These are phyloP conservation scores for Melaleuca quinquenervia DNA, from an alignment of 345 rosid species.

Conservation along the genomic window DNA sequence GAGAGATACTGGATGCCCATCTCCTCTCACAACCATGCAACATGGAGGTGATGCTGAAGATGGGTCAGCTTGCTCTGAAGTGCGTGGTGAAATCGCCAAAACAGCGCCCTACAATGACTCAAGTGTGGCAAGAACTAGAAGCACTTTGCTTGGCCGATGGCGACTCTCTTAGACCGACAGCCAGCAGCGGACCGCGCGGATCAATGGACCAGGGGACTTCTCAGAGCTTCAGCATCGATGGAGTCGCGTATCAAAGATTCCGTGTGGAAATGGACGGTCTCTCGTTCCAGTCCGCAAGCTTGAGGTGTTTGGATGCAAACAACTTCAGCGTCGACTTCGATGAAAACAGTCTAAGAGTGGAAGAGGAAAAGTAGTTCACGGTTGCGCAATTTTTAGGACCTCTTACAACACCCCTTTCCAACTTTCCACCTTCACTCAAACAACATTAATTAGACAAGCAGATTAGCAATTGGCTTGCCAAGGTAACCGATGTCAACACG, in stretches of 20 bases:
- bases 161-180: neutral
- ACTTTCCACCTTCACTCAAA: neutral
- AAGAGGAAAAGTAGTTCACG: neutral
- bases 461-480: neutral
- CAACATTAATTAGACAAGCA: neutral
- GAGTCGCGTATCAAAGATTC: slow-evolving; percentile 39
- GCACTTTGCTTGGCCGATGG: slow-evolving; percentile 12
- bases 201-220: slow-evolving; percentile 14
- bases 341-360: slow-evolving; percentile 7
- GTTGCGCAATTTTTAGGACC: neutral
- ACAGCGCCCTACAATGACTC: slow-evolving; percentile 45
- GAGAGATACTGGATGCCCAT: slow-evolving; percentile 38
- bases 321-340: slow-evolving; percentile 24
- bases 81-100: slow-evolving; percentile 32
- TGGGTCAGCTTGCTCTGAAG: slow-evolving; percentile 43
- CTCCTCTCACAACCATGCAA: slow-evolving; percentile 40
- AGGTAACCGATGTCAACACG: neutral
- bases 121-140: slow-evolving; percentile 40
- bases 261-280: slow-evolving; percentile 35
- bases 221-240: slow-evolving; percentile 40
- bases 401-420: neutral
- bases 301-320: slow-evolving; percentile 27
- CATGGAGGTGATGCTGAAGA: slow-evolving; percentile 41
- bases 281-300: slow-evolving; percentile 22
- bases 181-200: neutral